A percentile compares a stretch with the other conserved stretches of the same genome.
Evolutionary conservation across 768 basidiomycete species (phyloP).

Genomic region (Gloeopeniophorella convolvens): DNA sequence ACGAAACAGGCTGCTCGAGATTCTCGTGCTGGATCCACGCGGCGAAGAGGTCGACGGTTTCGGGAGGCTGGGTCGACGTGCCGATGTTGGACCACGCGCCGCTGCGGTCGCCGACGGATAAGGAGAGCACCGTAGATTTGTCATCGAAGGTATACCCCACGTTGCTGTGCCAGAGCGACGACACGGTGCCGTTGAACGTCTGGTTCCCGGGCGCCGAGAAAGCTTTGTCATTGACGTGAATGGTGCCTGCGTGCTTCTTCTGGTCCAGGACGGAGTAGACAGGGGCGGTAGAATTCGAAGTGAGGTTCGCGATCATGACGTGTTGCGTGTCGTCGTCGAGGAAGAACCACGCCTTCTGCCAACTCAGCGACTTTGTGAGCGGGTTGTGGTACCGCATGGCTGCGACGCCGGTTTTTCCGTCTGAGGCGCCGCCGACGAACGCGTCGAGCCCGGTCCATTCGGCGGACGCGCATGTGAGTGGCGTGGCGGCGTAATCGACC

Average conservation of each 20-base stretch:
- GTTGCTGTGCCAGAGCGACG: conserved; percentile 55
- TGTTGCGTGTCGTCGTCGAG: conserved; percentile 55
- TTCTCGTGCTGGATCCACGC: conserved; percentile 49
- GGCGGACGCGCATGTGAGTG: conserved; percentile 41
- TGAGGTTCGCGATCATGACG: conserved; percentile 51
- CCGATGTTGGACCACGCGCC: conserved; percentile 54
- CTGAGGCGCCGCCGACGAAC: conserved; percentile 64
- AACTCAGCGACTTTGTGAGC: conserved; percentile 42
- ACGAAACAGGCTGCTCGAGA: conserved; percentile 31
- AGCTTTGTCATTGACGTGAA: conserved; percentile 37
- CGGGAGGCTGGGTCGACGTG: conserved; percentile 44
- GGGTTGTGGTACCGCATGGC: conserved; percentile 69
- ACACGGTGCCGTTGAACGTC: conserved; percentile 25
- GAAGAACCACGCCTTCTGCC: conserved; percentile 74
- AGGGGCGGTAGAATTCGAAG: conserved; percentile 37
- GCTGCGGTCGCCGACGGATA: conserved; percentile 41
- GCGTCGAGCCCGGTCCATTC: conserved; percentile 39
- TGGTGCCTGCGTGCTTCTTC: conserved; percentile 36
- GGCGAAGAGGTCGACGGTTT: conserved; percentile 55
- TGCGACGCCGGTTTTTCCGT: conserved; percentile 47
- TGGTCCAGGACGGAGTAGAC: conserved; percentile 67
- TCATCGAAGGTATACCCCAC: conserved; percentile 54
- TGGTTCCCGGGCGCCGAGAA: conserved; percentile 3
- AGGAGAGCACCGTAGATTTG: conserved; percentile 27
- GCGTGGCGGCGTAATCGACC: conserved; percentile 52